phyloP scores from a whole-genome alignment of 441 rosid species.

The Adansonia madagascariensis region DNA sequence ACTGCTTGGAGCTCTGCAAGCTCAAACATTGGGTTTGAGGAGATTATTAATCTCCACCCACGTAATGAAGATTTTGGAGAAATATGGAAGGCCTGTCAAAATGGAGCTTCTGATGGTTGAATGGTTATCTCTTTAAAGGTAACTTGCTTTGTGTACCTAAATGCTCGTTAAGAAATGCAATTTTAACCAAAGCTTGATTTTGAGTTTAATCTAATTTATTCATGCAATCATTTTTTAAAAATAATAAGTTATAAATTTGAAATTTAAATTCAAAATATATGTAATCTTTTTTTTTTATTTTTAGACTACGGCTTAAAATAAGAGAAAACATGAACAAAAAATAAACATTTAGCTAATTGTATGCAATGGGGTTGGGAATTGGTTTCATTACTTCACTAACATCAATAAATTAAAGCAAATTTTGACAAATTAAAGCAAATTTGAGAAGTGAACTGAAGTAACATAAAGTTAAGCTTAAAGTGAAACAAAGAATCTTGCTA shows the following conservation, averaged over 20 bases:
- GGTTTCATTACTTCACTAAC: constrained; percentile 56
- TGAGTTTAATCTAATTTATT: no score
- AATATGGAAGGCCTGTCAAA: neutral
- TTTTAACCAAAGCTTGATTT: neutral
- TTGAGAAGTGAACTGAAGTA: constrained; percentile 36
- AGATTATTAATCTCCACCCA: neutral
- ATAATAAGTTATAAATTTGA: no score
- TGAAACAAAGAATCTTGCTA: constrained; percentile 74
- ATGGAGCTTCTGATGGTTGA: neutral
- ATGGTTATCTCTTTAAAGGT: neutral
- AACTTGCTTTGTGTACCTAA: neutral
- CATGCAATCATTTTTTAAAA: no score
- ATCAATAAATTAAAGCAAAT: constrained; percentile 43
- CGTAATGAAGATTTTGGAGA: neutral
- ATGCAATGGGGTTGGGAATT: constrained; percentile 30
- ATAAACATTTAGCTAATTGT: constrained; percentile 6
- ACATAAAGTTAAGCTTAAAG: constrained; percentile 39
- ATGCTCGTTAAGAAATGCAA: neutral
- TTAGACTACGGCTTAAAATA: no score
- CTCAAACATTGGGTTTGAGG: neutral
- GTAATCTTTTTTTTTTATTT: no score
- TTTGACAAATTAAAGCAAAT: constrained; percentile 18
- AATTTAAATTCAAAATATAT: no score
- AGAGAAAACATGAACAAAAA: no score
- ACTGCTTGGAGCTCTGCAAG: neutral